Evolutionary conservation across 495 filamentous ascomycete genomes (phyloP).

Genomic region (Neurospora sp.): DNA sequence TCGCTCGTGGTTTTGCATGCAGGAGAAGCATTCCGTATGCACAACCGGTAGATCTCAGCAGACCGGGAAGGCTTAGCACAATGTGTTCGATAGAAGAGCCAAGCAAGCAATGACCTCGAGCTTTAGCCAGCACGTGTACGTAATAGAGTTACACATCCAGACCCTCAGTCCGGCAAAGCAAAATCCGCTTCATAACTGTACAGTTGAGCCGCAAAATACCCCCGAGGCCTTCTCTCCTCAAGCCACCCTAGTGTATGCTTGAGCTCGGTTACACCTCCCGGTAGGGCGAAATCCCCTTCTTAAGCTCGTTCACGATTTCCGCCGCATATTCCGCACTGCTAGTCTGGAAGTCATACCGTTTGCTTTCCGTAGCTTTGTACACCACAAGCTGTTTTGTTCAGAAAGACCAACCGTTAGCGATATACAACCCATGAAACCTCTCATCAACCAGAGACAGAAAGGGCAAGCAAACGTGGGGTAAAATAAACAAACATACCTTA

Average conservation of each 20-base stretch:
- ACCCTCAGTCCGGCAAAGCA: background rate
- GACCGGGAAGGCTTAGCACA: background rate
- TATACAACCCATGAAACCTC: background rate
- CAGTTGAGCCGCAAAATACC: background rate
- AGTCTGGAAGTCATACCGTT: conserved; percentile 95
- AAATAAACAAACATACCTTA: conserved; percentile 43
- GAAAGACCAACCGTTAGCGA: background rate
- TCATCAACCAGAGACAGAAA: background rate
- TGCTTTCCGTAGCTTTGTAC: conserved; percentile 73
- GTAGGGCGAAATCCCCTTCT: conserved; percentile 54
- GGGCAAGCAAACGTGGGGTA: background rate
- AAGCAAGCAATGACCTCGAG: background rate
- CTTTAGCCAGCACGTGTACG: background rate
- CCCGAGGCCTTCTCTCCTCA: background rate
- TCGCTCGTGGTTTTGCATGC: background rate
- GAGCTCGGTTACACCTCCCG: conserved; percentile 18
- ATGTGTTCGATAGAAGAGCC: background rate
- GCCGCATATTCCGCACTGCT: conserved; percentile 66
- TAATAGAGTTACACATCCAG: background rate
- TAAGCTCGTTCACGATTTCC: conserved; percentile 84
- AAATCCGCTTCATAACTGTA: background rate
- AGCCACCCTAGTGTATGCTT: background rate
- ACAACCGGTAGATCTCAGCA: background rate
- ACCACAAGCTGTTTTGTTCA: conserved; percentile 50
- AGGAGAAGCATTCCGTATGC: background rate